Conservation (phyloP, 2,329 filamentous ascomycete genomes). For the Cladosporium austrohemisphaericum region DNA sequence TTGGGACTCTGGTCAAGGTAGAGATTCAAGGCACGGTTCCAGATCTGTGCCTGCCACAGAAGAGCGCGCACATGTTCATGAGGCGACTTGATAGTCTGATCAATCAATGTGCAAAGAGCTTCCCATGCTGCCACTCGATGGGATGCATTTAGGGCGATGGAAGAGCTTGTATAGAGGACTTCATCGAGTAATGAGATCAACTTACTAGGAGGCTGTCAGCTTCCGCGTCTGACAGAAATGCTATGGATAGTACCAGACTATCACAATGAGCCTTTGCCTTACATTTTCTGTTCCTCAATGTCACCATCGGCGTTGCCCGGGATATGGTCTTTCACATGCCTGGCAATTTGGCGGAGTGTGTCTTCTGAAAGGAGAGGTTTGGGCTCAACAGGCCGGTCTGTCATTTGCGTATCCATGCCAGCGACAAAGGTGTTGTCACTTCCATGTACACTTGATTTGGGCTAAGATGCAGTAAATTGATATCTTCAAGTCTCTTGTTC, state of each 20-base stretch:
- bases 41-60: constrained; percentile 36
- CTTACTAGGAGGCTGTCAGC: constrained; percentile 17
- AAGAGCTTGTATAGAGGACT: constrained; percentile 22
- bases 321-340: constrained; percentile 16
- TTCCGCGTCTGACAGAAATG: constrained; percentile 2
- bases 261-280: constrained; percentile 18
- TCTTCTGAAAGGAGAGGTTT: constrained; percentile 19
- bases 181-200: constrained; percentile 20
- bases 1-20: constrained; percentile 42
- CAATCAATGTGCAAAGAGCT: constrained; percentile 43
- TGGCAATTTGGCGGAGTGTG: constrained; percentile 19
- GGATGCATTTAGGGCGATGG: constrained; percentile 25
- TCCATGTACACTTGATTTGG: background rate
- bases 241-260: background rate
- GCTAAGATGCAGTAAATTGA: background rate
- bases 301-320: constrained; percentile 4
- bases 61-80: constrained; percentile 28
- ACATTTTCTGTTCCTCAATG: constrained; percentile 20
- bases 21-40: constrained; percentile 38
- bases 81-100: constrained; percentile 35
- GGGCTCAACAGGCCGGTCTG: constrained; percentile 1
- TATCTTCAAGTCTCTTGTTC: background rate
- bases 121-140: constrained; percentile 48
- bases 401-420: constrained; percentile 9
- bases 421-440: background rate